Evolutionary conservation across 352 stramenopile genomes (phyloP).

Genomic region (Phytophthora hibernalis): DNA sequence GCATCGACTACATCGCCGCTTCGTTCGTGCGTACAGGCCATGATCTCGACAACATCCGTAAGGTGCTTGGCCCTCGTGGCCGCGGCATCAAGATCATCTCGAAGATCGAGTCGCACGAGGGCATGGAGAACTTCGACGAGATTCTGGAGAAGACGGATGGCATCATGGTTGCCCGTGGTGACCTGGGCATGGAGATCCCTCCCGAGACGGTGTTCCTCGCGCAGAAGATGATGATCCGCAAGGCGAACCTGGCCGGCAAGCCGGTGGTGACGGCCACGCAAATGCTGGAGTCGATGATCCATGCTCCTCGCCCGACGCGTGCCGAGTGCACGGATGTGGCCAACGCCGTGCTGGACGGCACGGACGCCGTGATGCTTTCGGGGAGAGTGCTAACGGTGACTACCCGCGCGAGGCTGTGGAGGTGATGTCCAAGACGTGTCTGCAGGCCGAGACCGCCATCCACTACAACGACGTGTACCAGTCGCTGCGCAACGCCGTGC

Average conservation of each 20-base stretch:
- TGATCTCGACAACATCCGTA: conserved; percentile 97
- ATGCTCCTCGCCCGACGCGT: conserved; percentile 96
- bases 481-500: conserved; percentile 65
- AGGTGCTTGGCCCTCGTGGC: conserved; percentile 81
- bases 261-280: conserved; percentile 98
- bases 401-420: conserved; percentile 94
- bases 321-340: conserved; percentile 99
- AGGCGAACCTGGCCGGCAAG: conserved; percentile 96
- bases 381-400: conserved; percentile 98
- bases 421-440: conserved; percentile 94
- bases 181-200: conserved; percentile 98
- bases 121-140: conserved; percentile 95
- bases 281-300: conserved; percentile 99
- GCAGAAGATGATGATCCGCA: conserved; percentile 99
- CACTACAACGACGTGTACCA: conserved; percentile 91
- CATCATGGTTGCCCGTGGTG: conserved; percentile 99
- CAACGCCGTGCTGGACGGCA: conserved; percentile 98
- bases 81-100: conserved; percentile 96
- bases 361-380: conserved; percentile 98
- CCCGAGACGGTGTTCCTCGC: conserved; percentile 98
- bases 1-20: conserved; percentile 97
- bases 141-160: conserved; percentile 97
- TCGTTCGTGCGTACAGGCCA: conserved; percentile 97
- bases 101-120: conserved; percentile 99
- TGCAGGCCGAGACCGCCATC: conserved; percentile 89